Evolutionary conservation across 768 basidiomycete genomes (phyloP), one percentile per base, ranked within the genome.

Genomic region (Leccinum boreale): DNA sequence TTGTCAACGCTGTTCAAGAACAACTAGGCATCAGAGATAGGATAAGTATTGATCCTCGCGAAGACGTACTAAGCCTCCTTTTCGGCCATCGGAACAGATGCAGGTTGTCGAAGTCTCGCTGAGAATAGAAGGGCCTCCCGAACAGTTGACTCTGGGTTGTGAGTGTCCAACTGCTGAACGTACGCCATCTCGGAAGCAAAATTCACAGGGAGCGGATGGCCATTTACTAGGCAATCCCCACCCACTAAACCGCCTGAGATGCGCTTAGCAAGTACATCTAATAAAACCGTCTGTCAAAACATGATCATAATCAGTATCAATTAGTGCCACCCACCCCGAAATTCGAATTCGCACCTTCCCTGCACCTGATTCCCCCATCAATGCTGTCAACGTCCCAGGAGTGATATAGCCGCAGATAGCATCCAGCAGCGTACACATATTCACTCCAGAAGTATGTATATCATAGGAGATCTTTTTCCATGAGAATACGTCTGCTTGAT

Each of bases 101-200:
- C 68, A 0, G 90, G 90, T 67, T 93, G 92, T 33, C 92, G 86
- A 33, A 94, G 76, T 52, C 80, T 83, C 3, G 92, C 92, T 1
- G 91, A 93, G 73, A 92, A 88, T 42, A 83, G 73, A 9, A 94
- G 75, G 1, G 92, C 90, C 66, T 94, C 90, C 26, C 89, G 82
- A 14, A 94, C 91, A 7, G 90, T 94, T 2, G 84, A 73, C 8
- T 85, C 84, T 24, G 84, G 80, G 19, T 88, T 78, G 72, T 94
- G 93, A 0, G 85, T 87, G 63, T 92, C 91, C 78, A 83, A 83
- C 67, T 96, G 94, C 66, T 95, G 92, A 23, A 58, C 62, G 15
- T 62, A 62, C 0, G 50, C 62, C 3, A 85, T 87, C 75, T 87
- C 86, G 57, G 87, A 76, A 62, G 81, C 79, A 63, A 86, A 89